phyloP scores from a whole-genome alignment of 2,329 filamentous ascomycete genomes.

The Huntiella moniliformis region DNA sequence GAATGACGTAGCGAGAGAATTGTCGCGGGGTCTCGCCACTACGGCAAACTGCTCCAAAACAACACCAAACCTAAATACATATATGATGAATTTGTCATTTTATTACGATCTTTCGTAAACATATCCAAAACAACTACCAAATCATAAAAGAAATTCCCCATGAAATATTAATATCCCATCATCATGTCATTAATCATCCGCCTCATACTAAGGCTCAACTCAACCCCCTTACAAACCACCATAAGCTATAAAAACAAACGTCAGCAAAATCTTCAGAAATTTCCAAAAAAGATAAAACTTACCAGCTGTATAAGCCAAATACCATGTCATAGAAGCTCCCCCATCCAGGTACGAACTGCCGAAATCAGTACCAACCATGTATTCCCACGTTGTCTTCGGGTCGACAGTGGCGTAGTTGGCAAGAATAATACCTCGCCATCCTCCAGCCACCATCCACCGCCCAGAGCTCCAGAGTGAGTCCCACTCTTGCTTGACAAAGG shows the following conservation, averaged over 20 bases:
- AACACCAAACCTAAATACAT: too few relatives aligned
- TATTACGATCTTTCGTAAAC: too few relatives aligned
- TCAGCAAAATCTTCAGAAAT: not conserved
- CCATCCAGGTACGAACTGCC: constrained; percentile 56
- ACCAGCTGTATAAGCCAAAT: constrained; percentile 61
- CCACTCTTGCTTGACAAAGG: constrained; percentile 74
- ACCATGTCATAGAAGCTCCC: constrained; percentile 71
- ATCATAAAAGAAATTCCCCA: not conserved
- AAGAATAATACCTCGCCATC: constrained; percentile 74
- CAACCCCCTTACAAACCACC: not conserved
- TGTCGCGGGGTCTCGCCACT: too few relatives aligned
- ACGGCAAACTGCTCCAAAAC: too few relatives aligned
- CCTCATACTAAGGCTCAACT: not conserved
- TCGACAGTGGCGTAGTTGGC: constrained; percentile 67
- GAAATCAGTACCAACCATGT: constrained; percentile 52
- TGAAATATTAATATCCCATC: too few relatives aligned
- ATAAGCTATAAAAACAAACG: constrained; percentile 3
- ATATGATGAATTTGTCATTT: too few relatives aligned
- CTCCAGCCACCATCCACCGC: constrained; percentile 48
- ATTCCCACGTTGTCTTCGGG: constrained; percentile 48
- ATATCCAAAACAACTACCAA: too few relatives aligned
- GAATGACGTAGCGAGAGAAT: too few relatives aligned
- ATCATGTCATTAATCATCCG: too few relatives aligned
- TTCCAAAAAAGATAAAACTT: constrained; percentile 19
- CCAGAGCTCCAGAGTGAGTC: constrained; percentile 53